These are phyloP conservation scores for Xylaria sp. DNA, from an alignment of 2,329 filamentous ascomycete species.

Conservation along the genomic window DNA sequence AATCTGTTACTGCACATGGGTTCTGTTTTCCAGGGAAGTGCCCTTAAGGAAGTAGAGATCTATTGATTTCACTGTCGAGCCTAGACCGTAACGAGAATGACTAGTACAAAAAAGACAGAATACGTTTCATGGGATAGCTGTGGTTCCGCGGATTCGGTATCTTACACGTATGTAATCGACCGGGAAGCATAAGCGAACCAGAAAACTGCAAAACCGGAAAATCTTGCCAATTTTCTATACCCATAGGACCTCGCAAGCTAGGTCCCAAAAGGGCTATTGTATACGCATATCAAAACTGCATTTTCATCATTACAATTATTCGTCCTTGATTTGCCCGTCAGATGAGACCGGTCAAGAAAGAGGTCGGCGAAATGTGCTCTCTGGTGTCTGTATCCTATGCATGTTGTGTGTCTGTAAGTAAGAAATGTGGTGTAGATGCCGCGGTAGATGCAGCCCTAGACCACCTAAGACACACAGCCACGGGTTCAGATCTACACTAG, in stretches of 20 bases:
- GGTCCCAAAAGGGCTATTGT: constrained; percentile 12
- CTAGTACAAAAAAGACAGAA: constrained; percentile 3
- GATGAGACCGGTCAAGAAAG: constrained; percentile 13
- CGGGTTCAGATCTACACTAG: not conserved
- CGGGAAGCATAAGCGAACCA: constrained; percentile 7
- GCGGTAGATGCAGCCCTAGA: constrained; percentile 24
- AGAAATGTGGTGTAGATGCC: constrained; percentile 16
- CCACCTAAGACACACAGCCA: constrained; percentile 19
- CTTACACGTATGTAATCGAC: constrained; percentile 14
- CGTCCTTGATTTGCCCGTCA: not conserved
- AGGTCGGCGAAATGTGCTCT: constrained; percentile 1
- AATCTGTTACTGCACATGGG: not conserved
- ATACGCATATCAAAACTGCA: not conserved
- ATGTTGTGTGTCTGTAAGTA: constrained; percentile 4
- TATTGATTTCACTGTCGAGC: not conserved
- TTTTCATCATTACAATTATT: not conserved
- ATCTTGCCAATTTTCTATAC: not conserved
- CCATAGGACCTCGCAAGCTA: constrained; percentile 16
- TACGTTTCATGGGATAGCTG: not conserved
- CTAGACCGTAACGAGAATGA: constrained; percentile 1
- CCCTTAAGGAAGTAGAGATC: not conserved
- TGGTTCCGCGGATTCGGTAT: constrained; percentile 20
- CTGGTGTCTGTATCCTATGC: not conserved
- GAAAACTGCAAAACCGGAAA: not conserved
- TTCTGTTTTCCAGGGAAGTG: constrained; percentile 4